Conservation (phyloP, 345 rosid genomes). For the Corchorus capsularis region DNA sequence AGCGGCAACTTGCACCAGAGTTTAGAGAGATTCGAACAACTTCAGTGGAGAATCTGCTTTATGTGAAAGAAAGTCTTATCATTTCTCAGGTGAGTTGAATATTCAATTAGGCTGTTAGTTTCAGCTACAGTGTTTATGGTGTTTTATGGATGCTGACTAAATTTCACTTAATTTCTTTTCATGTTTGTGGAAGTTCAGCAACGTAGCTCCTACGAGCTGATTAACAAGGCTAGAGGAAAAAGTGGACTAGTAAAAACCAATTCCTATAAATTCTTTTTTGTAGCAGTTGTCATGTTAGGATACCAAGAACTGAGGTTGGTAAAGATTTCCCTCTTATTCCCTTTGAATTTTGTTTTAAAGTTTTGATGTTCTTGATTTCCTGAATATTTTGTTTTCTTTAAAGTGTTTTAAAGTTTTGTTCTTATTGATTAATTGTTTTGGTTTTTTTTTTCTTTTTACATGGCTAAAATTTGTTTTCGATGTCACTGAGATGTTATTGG, state of each 20-base stretch:
- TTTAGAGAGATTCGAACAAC: conserved; percentile 93
- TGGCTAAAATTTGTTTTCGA: no score
- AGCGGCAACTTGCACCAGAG: conserved; percentile 98
- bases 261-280: neutral
- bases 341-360: no score
- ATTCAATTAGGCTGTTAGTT: neutral
- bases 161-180: conserved; percentile 9
- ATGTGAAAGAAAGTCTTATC: conserved; percentile 96
- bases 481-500: no score
- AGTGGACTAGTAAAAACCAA: conserved; percentile 88
- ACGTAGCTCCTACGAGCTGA: conserved; percentile 95
- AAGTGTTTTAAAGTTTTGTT: no score
- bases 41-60: conserved; percentile 92
- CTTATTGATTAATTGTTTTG: no score
- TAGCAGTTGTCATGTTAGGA: neutral
- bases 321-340: no score
- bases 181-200: conserved; percentile 76
- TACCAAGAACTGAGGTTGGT: no score
- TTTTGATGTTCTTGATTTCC: no score
- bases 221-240: conserved; percentile 98
- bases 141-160: conserved; percentile 11
- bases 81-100: conserved; percentile 85
- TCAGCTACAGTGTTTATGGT: neutral
- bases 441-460: no score
- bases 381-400: no score